Conservation (phyloP, 768 basidiomycete genomes). For the Suillus cothurnatus region DNA sequence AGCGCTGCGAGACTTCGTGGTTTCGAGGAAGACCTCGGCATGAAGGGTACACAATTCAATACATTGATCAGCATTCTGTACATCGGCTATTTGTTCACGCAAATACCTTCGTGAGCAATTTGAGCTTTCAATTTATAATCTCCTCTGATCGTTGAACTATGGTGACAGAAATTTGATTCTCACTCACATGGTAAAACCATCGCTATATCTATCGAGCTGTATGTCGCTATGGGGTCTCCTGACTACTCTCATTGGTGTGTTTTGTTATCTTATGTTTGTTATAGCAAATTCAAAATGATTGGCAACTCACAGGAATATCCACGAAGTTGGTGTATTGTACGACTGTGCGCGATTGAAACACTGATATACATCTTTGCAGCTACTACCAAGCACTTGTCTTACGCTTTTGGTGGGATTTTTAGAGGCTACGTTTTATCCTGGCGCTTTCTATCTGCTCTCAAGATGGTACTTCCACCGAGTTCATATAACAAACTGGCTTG, state of each 20-base stretch:
- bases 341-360: neutral
- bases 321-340: constrained; percentile 15
- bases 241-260: constrained; percentile 49
- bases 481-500: neutral
- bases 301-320: constrained; percentile 36
- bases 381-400: constrained; percentile 60
- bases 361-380: constrained; percentile 29
- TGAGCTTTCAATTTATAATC: neutral
- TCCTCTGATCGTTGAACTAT: neutral
- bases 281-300: neutral
- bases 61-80: constrained; percentile 62
- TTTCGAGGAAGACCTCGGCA: constrained; percentile 52
- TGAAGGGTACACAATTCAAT: constrained; percentile 64
- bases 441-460: constrained; percentile 61
- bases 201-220: constrained; percentile 58
- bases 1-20: constrained; percentile 72
- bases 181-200: constrained; percentile 62
- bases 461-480: constrained; percentile 48
- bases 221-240: constrained; percentile 72
- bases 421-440: constrained; percentile 65
- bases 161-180: constrained; percentile 61
- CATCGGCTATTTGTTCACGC: constrained; percentile 72
- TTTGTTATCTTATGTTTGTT: neutral
- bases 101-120: constrained; percentile 60
- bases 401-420: constrained; percentile 73